Base-by-base conservation (phyloP, 148 eudicot genomes). In the Camellia japonica region DNA sequence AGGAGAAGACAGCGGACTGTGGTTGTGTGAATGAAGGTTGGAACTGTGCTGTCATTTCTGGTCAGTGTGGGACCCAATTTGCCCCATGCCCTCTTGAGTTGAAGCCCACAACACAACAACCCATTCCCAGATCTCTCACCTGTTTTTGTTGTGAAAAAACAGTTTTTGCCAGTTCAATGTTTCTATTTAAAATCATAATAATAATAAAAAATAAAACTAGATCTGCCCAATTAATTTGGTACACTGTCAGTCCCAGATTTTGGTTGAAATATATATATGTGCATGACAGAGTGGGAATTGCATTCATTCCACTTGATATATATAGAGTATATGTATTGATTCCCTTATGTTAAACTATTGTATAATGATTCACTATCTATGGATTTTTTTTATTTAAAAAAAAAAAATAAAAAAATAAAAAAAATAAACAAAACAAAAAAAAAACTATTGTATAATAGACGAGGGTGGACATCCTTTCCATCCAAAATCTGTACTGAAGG, bases 121-220 rank as follows among this genome's bases (percentile, higher is more conserved):
- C 77, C 77, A 0, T 58, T 7, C 65, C 65, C 65, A 58, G 66
- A 74, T 74, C 79, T 62, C 69, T 62, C 69, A 66, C 59, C 30
- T 30, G 38, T 42, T 59, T 74, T 4, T 46, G 55, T 59, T 73
- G 49, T 42, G 49, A n/a, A 10, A 16, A 42, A 42, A 68, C 72
- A 43, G 10, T 43, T 68, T 5, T 5, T 16, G 38, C 38, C 38
- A 30, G 38, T 30, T 30, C 38, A 30, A 30, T 30, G 38, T 30
- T 30, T 30, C 38, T 30, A 1, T 30, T 30, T 30, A 30, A 1
- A 30, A 30, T 30, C 38, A 30, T 30, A 30, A 30, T 1, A 30
- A 30, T 30, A 30, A 30, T 30, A 30, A 30, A 30, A 30, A 30
- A 30, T 30, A 58, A 11, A 58, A 14, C 61, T 58, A 58, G 12